A percentile compares a stretch with the other conserved stretches of the same genome.
phyloP scores from a whole-genome alignment of 176 grass and related monocot genomes.

The Avena sativa region DNA sequence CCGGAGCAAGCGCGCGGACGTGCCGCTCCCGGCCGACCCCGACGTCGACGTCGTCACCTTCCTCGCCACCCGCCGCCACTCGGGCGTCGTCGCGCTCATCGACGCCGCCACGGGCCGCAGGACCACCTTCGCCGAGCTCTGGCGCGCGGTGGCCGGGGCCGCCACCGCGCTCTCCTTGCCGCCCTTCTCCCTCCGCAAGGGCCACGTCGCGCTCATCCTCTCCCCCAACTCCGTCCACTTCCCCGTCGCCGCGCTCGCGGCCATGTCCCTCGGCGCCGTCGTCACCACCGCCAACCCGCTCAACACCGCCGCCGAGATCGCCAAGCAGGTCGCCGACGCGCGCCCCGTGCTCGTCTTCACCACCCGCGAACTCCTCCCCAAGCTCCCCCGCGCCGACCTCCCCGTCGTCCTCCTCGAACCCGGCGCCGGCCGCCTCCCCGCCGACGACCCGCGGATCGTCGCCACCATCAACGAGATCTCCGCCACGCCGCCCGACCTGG shows the following conservation, averaged over 20 bases:
- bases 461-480: slow-evolving; percentile 77
- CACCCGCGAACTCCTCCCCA: slow-evolving; percentile 72
- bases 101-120: slow-evolving; percentile 67
- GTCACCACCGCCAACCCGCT: slow-evolving; percentile 91
- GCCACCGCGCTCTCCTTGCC: slow-evolving; percentile 74
- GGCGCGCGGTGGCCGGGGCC: slow-evolving; percentile 63
- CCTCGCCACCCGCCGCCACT: slow-evolving; percentile 78
- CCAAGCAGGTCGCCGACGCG: slow-evolving; percentile 83
- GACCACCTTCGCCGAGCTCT: slow-evolving; percentile 72
- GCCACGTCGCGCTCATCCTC: slow-evolving; percentile 76
- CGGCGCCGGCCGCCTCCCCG: background rate
- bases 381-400: slow-evolving; percentile 42
- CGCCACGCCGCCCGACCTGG: slow-evolving; percentile 47
- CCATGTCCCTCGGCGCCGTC: slow-evolving; percentile 85
- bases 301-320: slow-evolving; percentile 80
- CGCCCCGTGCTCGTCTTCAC: slow-evolving; percentile 81
- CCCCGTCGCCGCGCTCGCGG: slow-evolving; percentile 80
- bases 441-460: slow-evolving; percentile 62
- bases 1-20: slow-evolving; percentile 65
- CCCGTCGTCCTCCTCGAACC: slow-evolving; percentile 71
- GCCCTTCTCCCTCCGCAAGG: slow-evolving; percentile 73
- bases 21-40: slow-evolving; percentile 54
- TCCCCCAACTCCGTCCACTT: slow-evolving; percentile 91
- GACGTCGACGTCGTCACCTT: slow-evolving; percentile 77
- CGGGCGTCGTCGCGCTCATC: slow-evolving; percentile 75